phyloP scores from a whole-genome alignment of 1,284 basidiomycete genomes.

The Neonothopanus nambi region DNA sequence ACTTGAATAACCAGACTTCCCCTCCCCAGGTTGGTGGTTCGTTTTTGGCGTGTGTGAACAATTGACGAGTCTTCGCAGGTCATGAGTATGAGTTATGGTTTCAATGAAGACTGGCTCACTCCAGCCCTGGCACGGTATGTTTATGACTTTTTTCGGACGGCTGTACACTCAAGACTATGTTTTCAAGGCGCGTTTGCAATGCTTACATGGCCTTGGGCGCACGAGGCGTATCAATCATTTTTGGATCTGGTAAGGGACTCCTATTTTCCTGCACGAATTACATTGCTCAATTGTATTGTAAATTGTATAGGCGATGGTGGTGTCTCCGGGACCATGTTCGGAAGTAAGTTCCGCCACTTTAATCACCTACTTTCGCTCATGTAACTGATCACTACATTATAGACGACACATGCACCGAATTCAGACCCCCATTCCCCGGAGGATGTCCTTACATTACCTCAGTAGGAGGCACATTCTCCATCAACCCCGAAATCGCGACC shows the following conservation, averaged over 20 bases:
- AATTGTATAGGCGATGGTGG: conserved; percentile 5
- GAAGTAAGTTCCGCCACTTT: not conserved
- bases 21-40: conserved; percentile 6
- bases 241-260: conserved; percentile 4
- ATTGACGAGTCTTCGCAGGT: not conserved
- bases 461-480: conserved; percentile 10
- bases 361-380: not conserved
- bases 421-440: conserved; percentile 9
- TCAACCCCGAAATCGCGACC: conserved; percentile 12
- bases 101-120: conserved; percentile 10
- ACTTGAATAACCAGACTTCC: conserved; percentile 10
- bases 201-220: conserved; percentile 11
- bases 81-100: conserved; percentile 15
- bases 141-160: not conserved
- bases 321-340: conserved; percentile 7
- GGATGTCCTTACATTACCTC: conserved; percentile 14
- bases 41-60: too few relatives aligned
- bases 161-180: not conserved
- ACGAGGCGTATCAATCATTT: conserved; percentile 1
- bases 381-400: not conserved
- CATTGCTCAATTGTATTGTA: not conserved
- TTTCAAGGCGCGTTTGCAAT: conserved; percentile 3
- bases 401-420: conserved; percentile 13
- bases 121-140: conserved; percentile 5
- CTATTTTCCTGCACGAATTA: too few relatives aligned